Evolutionary conservation across 2,329 filamentous ascomycete species (phyloP), one percentile per base, ranked within the genome.

Genomic region (Fonsecaea multimorphosa): DNA sequence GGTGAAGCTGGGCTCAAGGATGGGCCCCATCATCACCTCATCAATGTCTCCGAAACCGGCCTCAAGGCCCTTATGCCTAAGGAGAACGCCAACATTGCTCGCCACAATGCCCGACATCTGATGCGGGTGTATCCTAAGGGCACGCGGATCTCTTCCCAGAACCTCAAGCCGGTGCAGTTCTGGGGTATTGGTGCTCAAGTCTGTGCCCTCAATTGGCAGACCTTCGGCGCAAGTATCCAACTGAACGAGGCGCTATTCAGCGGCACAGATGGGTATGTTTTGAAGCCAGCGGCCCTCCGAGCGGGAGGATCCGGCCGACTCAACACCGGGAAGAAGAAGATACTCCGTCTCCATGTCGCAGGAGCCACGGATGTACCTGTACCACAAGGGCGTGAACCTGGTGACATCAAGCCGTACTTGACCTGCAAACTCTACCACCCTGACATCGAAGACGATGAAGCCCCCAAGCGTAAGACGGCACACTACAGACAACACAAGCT

Each of bases 71-170:
- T 69, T 24, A 63, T 72, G 59, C 70, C 68, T 1, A 52, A 58
- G 9, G 66, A 70, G 44, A 64, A 16, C 40, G 27, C 32, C 19
- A 64, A 64, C 14, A 71, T 72, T 29, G 68, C 69, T 12, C 59
- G 59, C 46, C 68, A 70, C 49, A 72, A 72, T 44, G 60, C 65
- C 34, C 63, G 65, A 19, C 70, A 72, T 46, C 59, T 72, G 32
- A 71, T 71, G 70, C 68, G 71, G 19, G 71, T 72, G 14, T 72
- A 68, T 58, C 71, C 71, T 2, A 72, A 72, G 55, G 70, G 70
- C 19, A 71, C 66, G 14, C 70, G 71, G 9, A 71, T 72, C 32
- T 68, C 66, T 2, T 70, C 67, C 11, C 56, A 49, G 1, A 72
- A 72, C 62, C 64, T 72, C 14, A 70, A 71, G 22, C 71, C 71